These are phyloP conservation scores for Arabidopsis arenosa DNA, from an alignment of 345 rosid genomes.

Conservation along the genomic window DNA sequence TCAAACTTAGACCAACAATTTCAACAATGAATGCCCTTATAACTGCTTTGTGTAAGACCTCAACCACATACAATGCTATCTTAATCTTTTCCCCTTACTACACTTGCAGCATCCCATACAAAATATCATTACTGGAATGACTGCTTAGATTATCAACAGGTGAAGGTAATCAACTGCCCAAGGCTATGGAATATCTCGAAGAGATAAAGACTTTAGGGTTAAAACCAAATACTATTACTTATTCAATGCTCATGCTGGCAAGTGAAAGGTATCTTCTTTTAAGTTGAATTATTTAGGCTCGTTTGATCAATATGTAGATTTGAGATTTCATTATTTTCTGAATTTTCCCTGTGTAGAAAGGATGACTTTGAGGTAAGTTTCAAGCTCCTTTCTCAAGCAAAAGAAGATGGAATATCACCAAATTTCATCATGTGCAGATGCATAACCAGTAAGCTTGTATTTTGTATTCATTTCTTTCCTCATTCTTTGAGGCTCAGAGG, in stretches of 20 bases:
- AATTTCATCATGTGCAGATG: conserved; percentile 72
- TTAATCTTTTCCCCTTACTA: conserved; percentile 16
- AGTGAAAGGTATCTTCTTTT: conserved; percentile 68
- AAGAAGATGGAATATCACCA: conserved; percentile 68
- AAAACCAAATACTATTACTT: conserved; percentile 74
- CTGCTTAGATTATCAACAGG: conserved; percentile 55
- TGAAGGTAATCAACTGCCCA: conserved; percentile 81
- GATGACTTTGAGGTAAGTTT: conserved; percentile 79
- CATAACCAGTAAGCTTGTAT: conserved; percentile 71
- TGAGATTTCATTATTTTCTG: conserved; percentile 13
- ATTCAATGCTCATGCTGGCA: conserved; percentile 81
- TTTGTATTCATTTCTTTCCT: conserved; percentile 23
- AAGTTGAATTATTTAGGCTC: conserved; percentile 24
- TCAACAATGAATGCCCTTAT: conserved; percentile 89
- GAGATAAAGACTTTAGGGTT: conserved; percentile 72
- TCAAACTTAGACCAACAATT: conserved; percentile 69
- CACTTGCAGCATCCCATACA: conserved; percentile 16
- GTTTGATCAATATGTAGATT: conserved; percentile 33
- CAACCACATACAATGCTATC: conserved; percentile 19
- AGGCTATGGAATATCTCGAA: conserved; percentile 74
- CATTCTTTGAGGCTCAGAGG: background rate
- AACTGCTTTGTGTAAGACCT: conserved; percentile 82
- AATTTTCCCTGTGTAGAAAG: conserved; percentile 55
- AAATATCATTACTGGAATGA: conserved; percentile 28
- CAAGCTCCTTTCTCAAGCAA: conserved; percentile 72